Conservation (phyloP, 2,329 filamentous ascomycete genomes). For the Kalaharituber pfeilii region DNA sequence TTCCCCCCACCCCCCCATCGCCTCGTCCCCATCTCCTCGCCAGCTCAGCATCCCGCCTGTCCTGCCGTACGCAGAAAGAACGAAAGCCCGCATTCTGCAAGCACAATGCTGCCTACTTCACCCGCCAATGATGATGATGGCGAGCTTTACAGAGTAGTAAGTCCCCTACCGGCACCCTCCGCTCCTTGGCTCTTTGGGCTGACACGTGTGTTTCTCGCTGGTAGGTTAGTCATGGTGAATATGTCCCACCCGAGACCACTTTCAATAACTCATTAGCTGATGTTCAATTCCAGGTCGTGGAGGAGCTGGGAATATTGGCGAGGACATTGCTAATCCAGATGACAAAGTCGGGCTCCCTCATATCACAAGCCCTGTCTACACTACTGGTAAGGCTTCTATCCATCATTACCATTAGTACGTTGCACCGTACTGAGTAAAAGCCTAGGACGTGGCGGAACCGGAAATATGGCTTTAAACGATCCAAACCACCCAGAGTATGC, state of each 20-base stretch:
- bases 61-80: too few relatives aligned
- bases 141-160: neutral
- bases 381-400: slow-evolving; percentile 43
- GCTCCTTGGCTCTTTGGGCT: neutral
- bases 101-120: neutral
- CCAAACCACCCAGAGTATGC: slow-evolving; percentile 48
- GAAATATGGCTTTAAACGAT: slow-evolving; percentile 67
- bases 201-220: neutral
- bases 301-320: slow-evolving; percentile 33
- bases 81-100: too few relatives aligned
- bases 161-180: neutral
- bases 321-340: slow-evolving; percentile 25
- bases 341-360: slow-evolving; percentile 53
- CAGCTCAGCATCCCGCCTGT: too few relatives aligned
- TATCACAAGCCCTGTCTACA: slow-evolving; percentile 68
- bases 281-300: slow-evolving; percentile 19
- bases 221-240: neutral
- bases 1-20: too few relatives aligned
- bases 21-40: too few relatives aligned
- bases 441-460: slow-evolving; percentile 15
- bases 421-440: neutral
- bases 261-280: too few relatives aligned
- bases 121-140: neutral
- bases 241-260: too few relatives aligned
- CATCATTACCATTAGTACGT: neutral